Conservation (phyloP, 345 rosid genomes). For the Moringa oleifera region DNA sequence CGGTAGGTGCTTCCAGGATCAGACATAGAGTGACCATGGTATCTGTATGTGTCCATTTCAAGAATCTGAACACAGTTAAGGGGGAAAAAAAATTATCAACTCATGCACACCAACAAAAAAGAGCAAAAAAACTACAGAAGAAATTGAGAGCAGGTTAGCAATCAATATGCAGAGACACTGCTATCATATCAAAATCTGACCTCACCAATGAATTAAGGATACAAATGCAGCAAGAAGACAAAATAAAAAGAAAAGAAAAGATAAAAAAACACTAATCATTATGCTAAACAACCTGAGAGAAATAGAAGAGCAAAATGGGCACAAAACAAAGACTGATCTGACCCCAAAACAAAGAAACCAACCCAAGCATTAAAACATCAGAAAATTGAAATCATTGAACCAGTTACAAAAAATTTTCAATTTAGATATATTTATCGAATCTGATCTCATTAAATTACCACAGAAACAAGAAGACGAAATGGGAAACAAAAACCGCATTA, state of each 20-base stretch:
- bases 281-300: no score
- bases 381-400: neutral
- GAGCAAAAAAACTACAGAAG: neutral
- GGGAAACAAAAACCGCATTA: neutral
- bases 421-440: neutral
- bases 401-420: neutral
- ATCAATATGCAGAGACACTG: neutral
- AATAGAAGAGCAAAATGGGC: no score
- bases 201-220: neutral
- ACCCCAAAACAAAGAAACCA: neutral
- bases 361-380: neutral
- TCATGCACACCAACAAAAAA: neutral
- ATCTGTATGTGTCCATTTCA: constrained; percentile 99
- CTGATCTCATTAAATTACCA: neutral
- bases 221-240: neutral
- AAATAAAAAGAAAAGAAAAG: no score
- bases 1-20: constrained; percentile 99
- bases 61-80: constrained; percentile 58
- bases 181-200: neutral
- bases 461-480: neutral
- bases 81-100: neutral
- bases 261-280: no score
- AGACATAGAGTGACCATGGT: constrained; percentile 99
- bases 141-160: neutral
- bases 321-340: no score